Evolutionary conservation across 768 basidiomycete genomes (phyloP).

Genomic region (Hydnomerulius pinastri): DNA sequence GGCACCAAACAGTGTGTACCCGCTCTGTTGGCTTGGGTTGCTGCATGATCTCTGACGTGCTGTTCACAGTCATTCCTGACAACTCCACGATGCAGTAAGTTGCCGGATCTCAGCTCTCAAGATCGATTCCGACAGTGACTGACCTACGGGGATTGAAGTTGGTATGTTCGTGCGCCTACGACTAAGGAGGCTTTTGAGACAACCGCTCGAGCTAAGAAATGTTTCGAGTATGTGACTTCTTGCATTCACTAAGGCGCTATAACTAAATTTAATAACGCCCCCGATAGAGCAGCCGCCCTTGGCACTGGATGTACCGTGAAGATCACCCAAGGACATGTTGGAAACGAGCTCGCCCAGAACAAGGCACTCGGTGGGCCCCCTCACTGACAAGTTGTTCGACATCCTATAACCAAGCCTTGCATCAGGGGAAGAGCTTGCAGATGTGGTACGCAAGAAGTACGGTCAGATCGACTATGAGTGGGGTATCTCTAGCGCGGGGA

Average conservation of each 20-base stretch:
- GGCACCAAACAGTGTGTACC: conserved; percentile 64
- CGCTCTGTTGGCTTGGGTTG: neutral
- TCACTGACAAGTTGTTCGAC: too few species aligned
- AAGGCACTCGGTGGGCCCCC: conserved; percentile 52
- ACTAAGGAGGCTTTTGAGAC: conserved; percentile 60
- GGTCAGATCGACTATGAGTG: conserved; percentile 64
- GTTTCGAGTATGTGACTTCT: conserved; percentile 60
- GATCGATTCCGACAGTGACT: neutral
- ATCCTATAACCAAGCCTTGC: neutral
- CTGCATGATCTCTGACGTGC: neutral
- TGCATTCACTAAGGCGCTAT: neutral
- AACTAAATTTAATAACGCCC: neutral
- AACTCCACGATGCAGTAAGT: conserved; percentile 70
- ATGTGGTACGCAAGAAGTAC: conserved; percentile 59
- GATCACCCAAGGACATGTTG: conserved; percentile 37
- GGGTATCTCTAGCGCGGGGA: conserved; percentile 72
- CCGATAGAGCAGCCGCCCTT: conserved; percentile 58
- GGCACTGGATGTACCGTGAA: conserved; percentile 65
- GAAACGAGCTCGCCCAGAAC: conserved; percentile 69
- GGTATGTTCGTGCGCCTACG: conserved; percentile 73
- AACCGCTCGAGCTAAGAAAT: conserved; percentile 61
- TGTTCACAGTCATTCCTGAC: conserved; percentile 72
- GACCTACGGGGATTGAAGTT: conserved; percentile 44
- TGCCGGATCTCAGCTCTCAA: neutral
- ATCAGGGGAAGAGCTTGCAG: conserved; percentile 64